Base-by-base conservation (phyloP, 2,329 filamentous ascomycete species). In the Cercospora sp. region DNA sequence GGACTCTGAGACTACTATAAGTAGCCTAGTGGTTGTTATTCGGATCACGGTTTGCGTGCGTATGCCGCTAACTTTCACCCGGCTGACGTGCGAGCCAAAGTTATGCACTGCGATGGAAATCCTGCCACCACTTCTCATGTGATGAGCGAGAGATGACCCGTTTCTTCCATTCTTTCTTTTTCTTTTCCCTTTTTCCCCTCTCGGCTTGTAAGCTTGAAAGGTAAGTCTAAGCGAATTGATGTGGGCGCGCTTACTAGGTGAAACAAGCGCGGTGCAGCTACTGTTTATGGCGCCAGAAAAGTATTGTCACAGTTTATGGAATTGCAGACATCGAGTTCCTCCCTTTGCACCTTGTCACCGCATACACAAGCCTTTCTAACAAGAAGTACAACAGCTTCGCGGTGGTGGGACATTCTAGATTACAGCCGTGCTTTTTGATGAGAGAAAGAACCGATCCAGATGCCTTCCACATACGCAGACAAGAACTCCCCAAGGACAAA, bases 371-470 rank as follows among this genome's bases (percentile, higher is more conserved):
- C 30, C 55, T 36, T 59, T 31, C 55, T 59, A 33, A 36, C 18
- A 36, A 33, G 31, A 59, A 59, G 55, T 59, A 59, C 55, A 36
- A 20, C 55, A 59, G 55, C 55, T 36, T 59, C 12, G 55, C 31
- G 31, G 31, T 36, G 55, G n/a, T 23, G 31, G 55, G 55, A 36
- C 31, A 28, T 59, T 33, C 55, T 59, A 59, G 30, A 33, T 59
- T 62, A 64, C 51, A 59, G 62, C 53, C 45, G 51, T 57, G 62
- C 20, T 45, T 64, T 64, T 42, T n/a, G n/a, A n/a, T n/a, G n/a
- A n/a, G n/a, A n/a, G 39, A 51, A 23, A 58, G 51, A 39, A 59
- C 18, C 20, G 33, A 53, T 39, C 18, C 51, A 48, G n/a, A 31
- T 45, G 48, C 53, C 33, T 64, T 58, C 18, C 31, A 58, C 39